Base-by-base conservation (phyloP, 768 basidiomycete species). In the Boletus patriciae region DNA sequence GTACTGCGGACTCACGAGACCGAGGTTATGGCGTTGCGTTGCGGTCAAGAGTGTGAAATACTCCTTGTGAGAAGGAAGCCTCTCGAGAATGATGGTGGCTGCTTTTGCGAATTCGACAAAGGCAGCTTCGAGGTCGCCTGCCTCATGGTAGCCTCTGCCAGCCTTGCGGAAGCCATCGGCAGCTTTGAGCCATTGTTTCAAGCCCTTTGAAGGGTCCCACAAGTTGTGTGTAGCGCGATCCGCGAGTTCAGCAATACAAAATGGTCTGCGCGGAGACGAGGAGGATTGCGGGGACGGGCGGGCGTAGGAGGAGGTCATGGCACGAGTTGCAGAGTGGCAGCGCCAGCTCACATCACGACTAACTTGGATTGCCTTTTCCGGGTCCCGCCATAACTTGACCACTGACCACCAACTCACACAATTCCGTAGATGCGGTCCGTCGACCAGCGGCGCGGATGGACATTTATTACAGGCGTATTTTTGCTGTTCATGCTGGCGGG, bases 1-100 rank as follows among this genome's bases (percentile, higher is more conserved):
- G 48, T 52, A 16, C 66, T 68, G 66, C 63, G 60, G 66, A 83
- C 89, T 72, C 70, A 92, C 91, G 76, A 83, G 70, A 33, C 77
- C 80, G 18, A 92, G 78, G 70, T 90, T 89, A 49, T 82, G 74
- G 50, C 85, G 78, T 64, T 92, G 90, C 12, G 77, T 74, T 7
- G 73, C 52, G 44, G 69, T 85, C 62, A 93, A 70, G 44, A 83
- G 69, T 1, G 74, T 74, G 34, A 78, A 63, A 67, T 87, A 92
- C 43, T 90, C 85, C 51, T 78, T 75, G 73, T 92, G 91, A 1
- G 76, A 73, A 0, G 90, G 90, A n/a, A 93, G 74, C 61, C 82
- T 86, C 74, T 93, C 89, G 12, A 90, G 80, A 6, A 91, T 87
- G 55, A 92, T 74, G 1, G 87, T 90, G 0, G 89, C 89, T 10